These are phyloP conservation scores for Leonotis leonurus DNA, from an alignment of 257 asterid species.

Conservation along the genomic window DNA sequence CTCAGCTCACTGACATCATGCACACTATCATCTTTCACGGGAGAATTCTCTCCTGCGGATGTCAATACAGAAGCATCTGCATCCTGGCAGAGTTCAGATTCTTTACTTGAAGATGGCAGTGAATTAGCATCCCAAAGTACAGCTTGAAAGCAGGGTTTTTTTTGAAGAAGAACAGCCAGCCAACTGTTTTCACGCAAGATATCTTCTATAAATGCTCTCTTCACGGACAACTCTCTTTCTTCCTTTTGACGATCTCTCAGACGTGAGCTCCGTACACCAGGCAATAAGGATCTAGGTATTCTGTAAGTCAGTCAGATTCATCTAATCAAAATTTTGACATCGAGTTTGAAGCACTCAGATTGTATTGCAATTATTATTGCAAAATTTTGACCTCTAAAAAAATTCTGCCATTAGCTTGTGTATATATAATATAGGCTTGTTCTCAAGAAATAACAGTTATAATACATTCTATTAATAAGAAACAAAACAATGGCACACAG, in stretches of 20 bases:
- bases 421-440: no score
- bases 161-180: conserved; percentile 48
- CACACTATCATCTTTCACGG: conserved; percentile 21
- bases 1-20: conserved; percentile 45
- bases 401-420: neutral
- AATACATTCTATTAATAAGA: neutral
- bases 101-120: conserved; percentile 64
- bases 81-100: conserved; percentile 36
- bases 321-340: conserved; percentile 17
- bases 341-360: conserved; percentile 3
- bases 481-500: no score
- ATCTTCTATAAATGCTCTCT: conserved; percentile 83
- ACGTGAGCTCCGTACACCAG: conserved; percentile 91
- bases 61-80: conserved; percentile 23
- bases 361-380: no score
- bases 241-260: conserved; percentile 81
- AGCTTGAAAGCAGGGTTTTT: conserved; percentile 44
- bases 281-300: conserved; percentile 87
- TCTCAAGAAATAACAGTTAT: neutral
- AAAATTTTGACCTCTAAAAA: no score
- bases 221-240: conserved; percentile 79
- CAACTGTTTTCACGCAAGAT: conserved; percentile 63
- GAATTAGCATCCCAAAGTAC: conserved; percentile 73
- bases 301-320: conserved; percentile 46
- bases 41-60: conserved; percentile 31